Percentiles rank a stretch among this genome's conserved stretches.
Evolutionary conservation across 2,329 filamentous ascomycete species (phyloP).

Genomic region (Zymoseptoria ardabiliae): DNA sequence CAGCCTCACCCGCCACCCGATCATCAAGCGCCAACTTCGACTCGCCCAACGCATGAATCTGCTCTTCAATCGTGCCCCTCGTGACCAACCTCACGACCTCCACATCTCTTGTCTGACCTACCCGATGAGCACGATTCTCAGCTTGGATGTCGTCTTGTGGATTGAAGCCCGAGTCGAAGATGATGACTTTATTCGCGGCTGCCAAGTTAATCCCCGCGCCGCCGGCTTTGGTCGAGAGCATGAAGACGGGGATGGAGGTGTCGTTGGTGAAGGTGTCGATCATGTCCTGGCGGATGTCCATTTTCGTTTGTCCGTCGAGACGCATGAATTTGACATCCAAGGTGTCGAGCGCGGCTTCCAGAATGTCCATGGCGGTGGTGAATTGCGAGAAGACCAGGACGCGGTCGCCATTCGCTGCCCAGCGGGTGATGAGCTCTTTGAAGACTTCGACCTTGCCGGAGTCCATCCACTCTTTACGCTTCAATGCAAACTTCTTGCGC

Average conservation of each 20-base stretch:
- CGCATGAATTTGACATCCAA: constrained; percentile 70
- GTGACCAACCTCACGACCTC: constrained; percentile 84
- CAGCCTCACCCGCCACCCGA: constrained; percentile 56
- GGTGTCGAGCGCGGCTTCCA: constrained; percentile 71
- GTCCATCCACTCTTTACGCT: constrained; percentile 58
- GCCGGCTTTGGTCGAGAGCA: constrained; percentile 86
- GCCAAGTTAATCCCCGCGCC: constrained; percentile 97
- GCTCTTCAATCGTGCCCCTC: constrained; percentile 77
- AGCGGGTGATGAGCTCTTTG: constrained; percentile 63
- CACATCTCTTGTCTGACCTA: constrained; percentile 84
- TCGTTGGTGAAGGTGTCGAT: constrained; percentile 81
- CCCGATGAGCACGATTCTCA: constrained; percentile 90
- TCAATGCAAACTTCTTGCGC: constrained; percentile 46
- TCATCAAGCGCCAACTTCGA: constrained; percentile 89
- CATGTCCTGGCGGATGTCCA: constrained; percentile 74
- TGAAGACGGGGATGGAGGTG: constrained; percentile 73
- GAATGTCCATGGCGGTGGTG: constrained; percentile 80
- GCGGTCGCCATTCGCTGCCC: constrained; percentile 73
- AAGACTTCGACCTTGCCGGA: constrained; percentile 77
- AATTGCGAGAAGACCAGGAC: constrained; percentile 92
- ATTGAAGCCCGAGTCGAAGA: constrained; percentile 96
- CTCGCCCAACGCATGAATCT: constrained; percentile 83
- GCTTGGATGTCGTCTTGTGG: constrained; percentile 98
- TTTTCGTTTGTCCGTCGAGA: constrained; percentile 78
- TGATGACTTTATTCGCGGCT: constrained; percentile 92